Conservation (phyloP, 2,329 filamentous ascomycete genomes). For the Hymenoscyphus linearis region DNA sequence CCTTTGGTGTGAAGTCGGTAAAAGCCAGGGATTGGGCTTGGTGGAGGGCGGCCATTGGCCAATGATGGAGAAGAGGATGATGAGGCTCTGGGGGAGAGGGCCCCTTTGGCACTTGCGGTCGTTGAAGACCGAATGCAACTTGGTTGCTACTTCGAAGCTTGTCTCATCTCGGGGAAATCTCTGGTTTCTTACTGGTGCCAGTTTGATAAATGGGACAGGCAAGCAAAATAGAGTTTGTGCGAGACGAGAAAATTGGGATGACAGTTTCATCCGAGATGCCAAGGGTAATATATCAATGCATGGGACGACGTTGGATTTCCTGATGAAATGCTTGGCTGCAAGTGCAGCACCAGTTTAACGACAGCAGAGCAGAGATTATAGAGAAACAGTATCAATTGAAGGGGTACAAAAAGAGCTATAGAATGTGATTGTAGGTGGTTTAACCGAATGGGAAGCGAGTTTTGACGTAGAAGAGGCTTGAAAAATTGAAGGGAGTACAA, state of each 20-base stretch:
- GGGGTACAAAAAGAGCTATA: not conserved
- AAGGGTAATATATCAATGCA: not conserved
- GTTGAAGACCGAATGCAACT: not conserved
- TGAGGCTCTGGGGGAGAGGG: not conserved
- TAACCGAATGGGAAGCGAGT: not conserved
- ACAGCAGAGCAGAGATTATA: not conserved
- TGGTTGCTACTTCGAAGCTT: not conserved
- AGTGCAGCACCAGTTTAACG: not conserved
- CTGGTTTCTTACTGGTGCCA: not conserved
- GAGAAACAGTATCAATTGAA: not conserved
- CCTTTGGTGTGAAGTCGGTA: not conserved
- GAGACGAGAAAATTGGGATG: not conserved
- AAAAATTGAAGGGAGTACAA: not conserved
- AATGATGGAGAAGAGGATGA: not conserved
- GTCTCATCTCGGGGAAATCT: not conserved
- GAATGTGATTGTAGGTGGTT: not conserved
- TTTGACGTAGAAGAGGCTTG: not conserved
- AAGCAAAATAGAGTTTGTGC: not conserved
- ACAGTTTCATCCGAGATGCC: not conserved
- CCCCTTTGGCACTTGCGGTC: not conserved
- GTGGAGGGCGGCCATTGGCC: not conserved
- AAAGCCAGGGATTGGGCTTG: not conserved
- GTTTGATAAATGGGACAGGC: not conserved
- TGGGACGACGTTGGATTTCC: not conserved
- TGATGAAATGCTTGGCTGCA: not conserved